phyloP scores from a whole-genome alignment of 441 rosid species.

The Jatropha podagrica region DNA sequence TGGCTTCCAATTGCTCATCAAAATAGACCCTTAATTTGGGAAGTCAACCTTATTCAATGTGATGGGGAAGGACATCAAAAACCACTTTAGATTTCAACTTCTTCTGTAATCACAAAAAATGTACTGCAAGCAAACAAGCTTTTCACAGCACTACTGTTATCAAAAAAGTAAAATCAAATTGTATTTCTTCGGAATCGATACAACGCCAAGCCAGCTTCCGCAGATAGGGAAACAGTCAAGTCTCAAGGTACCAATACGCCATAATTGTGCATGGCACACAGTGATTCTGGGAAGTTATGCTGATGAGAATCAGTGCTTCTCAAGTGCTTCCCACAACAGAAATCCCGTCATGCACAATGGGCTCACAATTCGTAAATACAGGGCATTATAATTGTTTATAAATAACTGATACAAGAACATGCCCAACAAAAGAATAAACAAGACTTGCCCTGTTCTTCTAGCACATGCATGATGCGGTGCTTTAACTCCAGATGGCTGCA shows the following conservation, averaged over 20 bases:
- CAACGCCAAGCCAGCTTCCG: conserved; percentile 3
- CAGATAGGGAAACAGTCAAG: not conserved
- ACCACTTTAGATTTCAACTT: no score
- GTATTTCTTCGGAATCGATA: not conserved
- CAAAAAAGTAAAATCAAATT: not conserved
- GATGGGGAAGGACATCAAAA: no score
- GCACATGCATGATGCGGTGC: not conserved
- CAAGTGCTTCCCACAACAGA: not conserved
- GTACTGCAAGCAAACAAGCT: not conserved
- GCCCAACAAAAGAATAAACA: not conserved
- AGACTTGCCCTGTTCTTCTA: not conserved
- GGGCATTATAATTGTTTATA: no score
- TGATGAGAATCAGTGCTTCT: not conserved
- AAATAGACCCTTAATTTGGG: no score
- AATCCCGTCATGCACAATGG: not conserved
- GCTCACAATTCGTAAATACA: not conserved
- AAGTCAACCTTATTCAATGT: no score
- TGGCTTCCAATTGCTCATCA: no score
- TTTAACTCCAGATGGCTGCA: not conserved
- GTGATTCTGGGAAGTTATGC: not conserved
- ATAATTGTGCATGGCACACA: not conserved
- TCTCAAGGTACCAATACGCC: not conserved
- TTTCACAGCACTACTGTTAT: not conserved
- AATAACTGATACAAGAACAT: no score
- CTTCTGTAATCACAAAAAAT: no score